Conservation (phyloP, 108 stramenopile species). For the Phaeodactylum tricornutum region DNA sequence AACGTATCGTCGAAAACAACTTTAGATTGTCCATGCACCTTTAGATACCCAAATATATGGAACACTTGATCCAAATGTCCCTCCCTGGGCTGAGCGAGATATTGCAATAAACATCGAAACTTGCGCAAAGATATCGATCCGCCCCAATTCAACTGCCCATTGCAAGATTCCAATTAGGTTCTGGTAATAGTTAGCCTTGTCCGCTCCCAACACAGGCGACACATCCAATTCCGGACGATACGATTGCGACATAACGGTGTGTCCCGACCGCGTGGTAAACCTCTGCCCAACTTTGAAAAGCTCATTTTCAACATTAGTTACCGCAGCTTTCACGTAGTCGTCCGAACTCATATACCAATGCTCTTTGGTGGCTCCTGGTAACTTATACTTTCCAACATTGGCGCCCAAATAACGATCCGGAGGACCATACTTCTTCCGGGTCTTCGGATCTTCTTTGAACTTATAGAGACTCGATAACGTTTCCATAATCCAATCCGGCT, state of each 20-base stretch:
- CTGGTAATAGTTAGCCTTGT: slow-evolving; percentile 16
- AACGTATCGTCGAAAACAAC: slow-evolving; percentile 31
- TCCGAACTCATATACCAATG: background rate
- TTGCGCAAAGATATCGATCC: slow-evolving; percentile 28
- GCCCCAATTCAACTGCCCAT: slow-evolving; percentile 33
- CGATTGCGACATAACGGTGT: slow-evolving; percentile 10
- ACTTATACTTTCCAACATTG: background rate
- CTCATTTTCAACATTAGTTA: slow-evolving; percentile 7
- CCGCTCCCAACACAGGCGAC: slow-evolving; percentile 1
- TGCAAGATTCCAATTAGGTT: slow-evolving; percentile 26
- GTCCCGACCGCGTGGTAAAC: slow-evolving; percentile 1
- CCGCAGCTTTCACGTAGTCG: slow-evolving; percentile 6
- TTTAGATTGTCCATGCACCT: slow-evolving; percentile 14
- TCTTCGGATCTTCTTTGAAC: slow-evolving; percentile 4
- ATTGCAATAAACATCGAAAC: slow-evolving; percentile 33
- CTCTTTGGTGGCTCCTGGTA: background rate
- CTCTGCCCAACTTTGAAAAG: background rate
- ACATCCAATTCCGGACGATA: slow-evolving; percentile 14
- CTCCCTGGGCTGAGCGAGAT: slow-evolving; percentile 35
- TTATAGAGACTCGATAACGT: background rate
- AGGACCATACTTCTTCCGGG: no score
- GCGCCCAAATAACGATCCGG: slow-evolving; percentile 15
- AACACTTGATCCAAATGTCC: slow-evolving; percentile 40
- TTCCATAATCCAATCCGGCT: slow-evolving; percentile 4
- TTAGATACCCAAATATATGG: slow-evolving; percentile 40